Evolutionary conservation across 306 rosid species (phyloP), one percentile per base, ranked within the genome.

Genomic region (Lathyrus aphaca): DNA sequence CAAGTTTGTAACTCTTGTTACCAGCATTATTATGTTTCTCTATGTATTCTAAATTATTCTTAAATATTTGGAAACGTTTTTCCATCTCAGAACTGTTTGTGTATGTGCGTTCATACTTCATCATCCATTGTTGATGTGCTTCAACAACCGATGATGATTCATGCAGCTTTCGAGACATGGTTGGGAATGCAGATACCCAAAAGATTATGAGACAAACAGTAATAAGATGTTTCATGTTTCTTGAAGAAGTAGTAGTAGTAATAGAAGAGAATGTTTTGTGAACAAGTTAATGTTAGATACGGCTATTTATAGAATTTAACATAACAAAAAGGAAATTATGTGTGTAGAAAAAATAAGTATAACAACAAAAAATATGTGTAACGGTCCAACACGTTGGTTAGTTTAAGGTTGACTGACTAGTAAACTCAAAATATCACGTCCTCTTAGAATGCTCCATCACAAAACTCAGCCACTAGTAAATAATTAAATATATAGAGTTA

Each of bases 101-200:
- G 35, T 76, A 76, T 4, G 35, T 1, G 10, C 76, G 80, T 19
- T 23, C 72, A 12, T 18, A 8, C 13, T 69, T 56, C 0, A 1
- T 7, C 73, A 56, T 71, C 91, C 91, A 79, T 39, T 66, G 58
- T 56, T 61, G 49, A 27, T 79, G 82, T 21, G 35, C 27, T 8
- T 55, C 42, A 3, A 51, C 38, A 77, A 68, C 64, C 10, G 77
- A 56, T 23, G 27, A 23, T 55, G 59, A 68, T 51, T 80, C 79
- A 6, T 15, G 11, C 60, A 73, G 18, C 1, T 58, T 18, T 67
- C 70, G 77, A 53, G 77, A 75, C 68, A 38, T 65, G 64, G 68
- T 72, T 17, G 57, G 69, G n/a, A 59, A 64, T 11, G 76, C 66
- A 72, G 64, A 65, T 39, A 55, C 35, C 35, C 39, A 68, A 1